Conservation (phyloP, 176 grass and related monocot genomes). For the Hordeum marinum region DNA sequence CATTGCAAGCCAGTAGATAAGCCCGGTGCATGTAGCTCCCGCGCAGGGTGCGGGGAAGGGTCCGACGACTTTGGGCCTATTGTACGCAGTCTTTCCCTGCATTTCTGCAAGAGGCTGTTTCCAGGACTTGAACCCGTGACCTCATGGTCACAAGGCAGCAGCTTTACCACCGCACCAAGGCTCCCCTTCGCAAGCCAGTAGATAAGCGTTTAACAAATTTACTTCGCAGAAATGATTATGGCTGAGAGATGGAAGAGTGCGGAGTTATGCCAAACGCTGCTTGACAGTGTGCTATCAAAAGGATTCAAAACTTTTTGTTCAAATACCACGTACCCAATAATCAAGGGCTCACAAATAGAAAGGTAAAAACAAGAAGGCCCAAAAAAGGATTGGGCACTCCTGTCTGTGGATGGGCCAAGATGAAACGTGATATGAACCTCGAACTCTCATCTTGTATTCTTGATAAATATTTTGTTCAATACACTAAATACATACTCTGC, state of each 20-base stretch:
- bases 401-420: neutral
- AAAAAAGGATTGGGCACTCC: neutral
- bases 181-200: neutral
- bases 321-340: neutral
- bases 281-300: neutral
- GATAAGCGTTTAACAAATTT: neutral
- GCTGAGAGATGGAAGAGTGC: neutral
- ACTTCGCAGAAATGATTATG: neutral
- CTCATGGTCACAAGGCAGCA: too few relatives aligned
- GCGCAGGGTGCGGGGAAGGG: too few relatives aligned
- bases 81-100: too few relatives aligned
- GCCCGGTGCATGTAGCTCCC: too few relatives aligned
- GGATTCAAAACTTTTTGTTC: neutral
- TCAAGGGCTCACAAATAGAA: neutral
- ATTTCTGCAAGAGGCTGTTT: too few relatives aligned
- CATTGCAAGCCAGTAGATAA: neutral
- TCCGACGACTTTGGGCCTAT: too few relatives aligned
- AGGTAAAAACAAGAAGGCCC: neutral
- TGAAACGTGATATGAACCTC: neutral
- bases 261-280: neutral
- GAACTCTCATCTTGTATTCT: neutral
- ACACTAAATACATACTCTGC: neutral
- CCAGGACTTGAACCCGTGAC: too few relatives aligned
- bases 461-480: neutral
- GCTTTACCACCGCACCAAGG: too few relatives aligned